Base-by-base conservation (phyloP, 1,284 basidiomycete genomes). In the Irpex sp. region DNA sequence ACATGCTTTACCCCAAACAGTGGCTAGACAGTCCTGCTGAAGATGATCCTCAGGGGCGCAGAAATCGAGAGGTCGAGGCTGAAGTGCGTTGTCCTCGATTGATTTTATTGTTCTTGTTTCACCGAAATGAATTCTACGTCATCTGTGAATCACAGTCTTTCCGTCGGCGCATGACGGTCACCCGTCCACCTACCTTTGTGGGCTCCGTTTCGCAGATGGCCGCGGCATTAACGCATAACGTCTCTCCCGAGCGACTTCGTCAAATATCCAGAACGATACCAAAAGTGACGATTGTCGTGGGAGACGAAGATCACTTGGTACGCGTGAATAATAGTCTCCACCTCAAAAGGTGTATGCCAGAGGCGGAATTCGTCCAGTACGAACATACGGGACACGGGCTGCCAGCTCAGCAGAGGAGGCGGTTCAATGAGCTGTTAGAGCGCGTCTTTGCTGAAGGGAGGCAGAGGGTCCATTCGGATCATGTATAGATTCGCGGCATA, bases 161-260 rank as follows among this genome's bases (percentile, higher is more conserved):
- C 68, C 73, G 79, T 38, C 78, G 76, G 54, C 87, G 90, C 17
- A 78, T 86, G 52, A 69, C 75, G 1, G 77, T 87, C 3, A 86
- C 86, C 0, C 83, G 81, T 9, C 82, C 84, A 0, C 93, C 93
- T 67, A 78, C 78, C 0, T 72, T 87, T 44, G 69, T 84, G 11
- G 93, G 93, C 0, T 78, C 85, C 17, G 65, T 95, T 2, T 91
- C 89, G 2, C 93, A 96, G 72, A 88, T 93, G 82, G 79, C 77
- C 4, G 92, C 94, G 0, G 90, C 75, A 0, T 65, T 92, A 3
- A 89, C 88, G 0, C 94, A 96, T 72, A 72, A 82, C 61, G 86
- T 95, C 60, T 74, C 81, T 2, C 77, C 82, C 0, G 80, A 80
- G 0, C 82, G 85, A 1, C 81, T 94, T 11, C 73, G 74, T 4